These are phyloP conservation scores for Clonostachys chloroleuca DNA, from an alignment of 2,329 filamentous ascomycete species.

Conservation along the genomic window DNA sequence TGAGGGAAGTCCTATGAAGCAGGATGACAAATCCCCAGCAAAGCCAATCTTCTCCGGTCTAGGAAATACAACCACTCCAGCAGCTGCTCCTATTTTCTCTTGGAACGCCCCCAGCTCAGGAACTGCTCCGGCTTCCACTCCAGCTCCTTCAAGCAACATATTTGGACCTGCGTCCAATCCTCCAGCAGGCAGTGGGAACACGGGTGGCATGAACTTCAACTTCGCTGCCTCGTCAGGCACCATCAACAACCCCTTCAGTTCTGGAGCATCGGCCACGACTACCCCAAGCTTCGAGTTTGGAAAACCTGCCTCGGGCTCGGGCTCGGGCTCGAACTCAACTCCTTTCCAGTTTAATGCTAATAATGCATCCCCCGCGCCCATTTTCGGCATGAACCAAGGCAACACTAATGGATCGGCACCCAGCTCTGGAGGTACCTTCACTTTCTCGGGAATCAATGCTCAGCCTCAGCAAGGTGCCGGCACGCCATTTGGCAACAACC, in stretches of 20 bases:
- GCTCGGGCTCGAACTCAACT: slow-evolving; percentile 10
- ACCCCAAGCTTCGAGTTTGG: slow-evolving; percentile 28
- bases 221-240: slow-evolving; percentile 8
- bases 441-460: slow-evolving; percentile 2
- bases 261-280: slow-evolving; percentile 10
- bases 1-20: slow-evolving; percentile 36
- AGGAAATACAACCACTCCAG: slow-evolving; percentile 8
- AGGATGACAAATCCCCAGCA: slow-evolving; percentile 30
- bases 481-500: slow-evolving; percentile 22
- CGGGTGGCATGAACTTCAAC: slow-evolving; percentile 17
- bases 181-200: slow-evolving; percentile 1
- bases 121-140: background rate
- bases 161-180: slow-evolving; percentile 22
- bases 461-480: slow-evolving; percentile 18
- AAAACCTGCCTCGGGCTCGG: slow-evolving; percentile 12
- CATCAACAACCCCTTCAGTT: slow-evolving; percentile 35
- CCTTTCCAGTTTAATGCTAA: slow-evolving; percentile 31
- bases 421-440: slow-evolving; percentile 14
- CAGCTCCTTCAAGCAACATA: slow-evolving; percentile 26
- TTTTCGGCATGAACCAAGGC: slow-evolving; percentile 10
- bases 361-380: slow-evolving; percentile 9
- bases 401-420: slow-evolving; percentile 8
- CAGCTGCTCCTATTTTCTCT: slow-evolving; percentile 23
- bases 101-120: slow-evolving; percentile 15
- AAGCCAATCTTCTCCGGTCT: slow-evolving; percentile 25